Base-by-base conservation (phyloP, 2,329 filamentous ascomycete genomes). In the Fusarium coicis region DNA sequence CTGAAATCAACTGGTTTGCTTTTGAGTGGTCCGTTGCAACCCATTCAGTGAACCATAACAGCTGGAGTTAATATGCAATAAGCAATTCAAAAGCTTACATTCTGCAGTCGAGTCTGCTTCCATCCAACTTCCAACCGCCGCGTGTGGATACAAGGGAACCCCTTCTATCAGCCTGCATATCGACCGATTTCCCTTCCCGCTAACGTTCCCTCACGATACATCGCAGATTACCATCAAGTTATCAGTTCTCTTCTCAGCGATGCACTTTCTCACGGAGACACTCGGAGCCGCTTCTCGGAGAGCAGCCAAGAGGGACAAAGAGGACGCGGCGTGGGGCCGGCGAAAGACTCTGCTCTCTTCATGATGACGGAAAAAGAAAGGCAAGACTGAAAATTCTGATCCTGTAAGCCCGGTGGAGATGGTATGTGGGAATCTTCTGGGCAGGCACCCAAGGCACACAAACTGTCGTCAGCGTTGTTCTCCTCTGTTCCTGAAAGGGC, bases 271-370 rank as follows among this genome's bases (percentile, higher is more conserved):
- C 63, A 52, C 68, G 74, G 75, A 76, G 68, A 75, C 68, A 76
- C 23, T 77, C 75, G 75, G 74, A 75, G 66, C 59, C 72, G 60
- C 43, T 55, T 36, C 47, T 71, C 66, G 57, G 62, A 32, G 42
- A 66, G 50, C 49, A 52, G 32, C 57, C 47, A 66, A 64, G 59
- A 67, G 40, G n/a, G 39, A 36, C 50, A 66, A 63, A 50, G 60
- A 63, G 49, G 53, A 65, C 58, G 56, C 68, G 66, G 70, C 73
- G 61, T 77, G 75, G 75, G 74, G 73, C 70, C 66, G 66, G 57
- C 52, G 72, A 40, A 54, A 61, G 63, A 62, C 46, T 65, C 53
- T 66, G 54, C 30, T 57, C 30, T 46, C 62, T 58, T 36, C 55
- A 55, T 53, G 36, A 37, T 63, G 39, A 58, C 56, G 26, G 49